A percentile compares a stretch with the other conserved stretches of the same genome.
Evolutionary conservation across 116 monocot species (phyloP).

Genomic region (Posidonia oceanica): DNA sequence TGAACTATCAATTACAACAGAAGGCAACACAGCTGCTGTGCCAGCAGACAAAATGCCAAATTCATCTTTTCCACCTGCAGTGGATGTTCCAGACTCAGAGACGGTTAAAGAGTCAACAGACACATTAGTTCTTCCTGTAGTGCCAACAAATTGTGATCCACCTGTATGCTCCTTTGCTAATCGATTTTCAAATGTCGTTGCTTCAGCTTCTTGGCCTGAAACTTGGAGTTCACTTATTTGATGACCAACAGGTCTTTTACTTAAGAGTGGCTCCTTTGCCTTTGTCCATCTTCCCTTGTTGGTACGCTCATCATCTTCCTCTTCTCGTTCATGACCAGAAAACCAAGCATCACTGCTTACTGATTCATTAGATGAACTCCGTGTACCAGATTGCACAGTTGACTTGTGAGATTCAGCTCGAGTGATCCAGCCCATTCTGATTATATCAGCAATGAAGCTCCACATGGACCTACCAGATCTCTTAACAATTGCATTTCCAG

Average conservation of each 20-base stretch:
- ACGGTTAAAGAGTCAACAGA: background rate
- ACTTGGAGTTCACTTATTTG: slow-evolving; percentile 5
- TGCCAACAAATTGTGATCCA: slow-evolving; percentile 10
- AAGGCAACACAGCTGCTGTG: slow-evolving; percentile 5
- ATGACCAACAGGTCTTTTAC: slow-evolving; percentile 13
- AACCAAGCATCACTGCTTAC: slow-evolving; percentile 58
- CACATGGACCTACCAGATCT: slow-evolving; percentile 65
- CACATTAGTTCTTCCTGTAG: background rate
- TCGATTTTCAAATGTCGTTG: background rate
- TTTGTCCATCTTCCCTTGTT: slow-evolving; percentile 7
- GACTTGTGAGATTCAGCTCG: slow-evolving; percentile 29
- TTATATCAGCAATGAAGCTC: slow-evolving; percentile 65
- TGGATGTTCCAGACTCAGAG: background rate
- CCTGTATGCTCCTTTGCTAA: background rate
- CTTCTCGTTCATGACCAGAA: slow-evolving; percentile 63
- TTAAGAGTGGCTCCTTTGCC: slow-evolving; percentile 7
- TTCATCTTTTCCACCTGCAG: background rate
- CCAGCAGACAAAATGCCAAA: slow-evolving; percentile 10
- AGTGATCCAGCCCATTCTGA: slow-evolving; percentile 45
- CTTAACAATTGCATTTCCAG: slow-evolving; percentile 28
- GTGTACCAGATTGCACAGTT: slow-evolving; percentile 27
- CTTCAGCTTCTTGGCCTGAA: slow-evolving; percentile 8
- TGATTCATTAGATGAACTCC: slow-evolving; percentile 64
- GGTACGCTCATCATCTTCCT: slow-evolving; percentile 21
- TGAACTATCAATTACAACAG: slow-evolving; percentile 5